These are phyloP conservation scores for Lotmaria passim DNA, from an alignment of 208 protist species.

Conservation along the genomic window DNA sequence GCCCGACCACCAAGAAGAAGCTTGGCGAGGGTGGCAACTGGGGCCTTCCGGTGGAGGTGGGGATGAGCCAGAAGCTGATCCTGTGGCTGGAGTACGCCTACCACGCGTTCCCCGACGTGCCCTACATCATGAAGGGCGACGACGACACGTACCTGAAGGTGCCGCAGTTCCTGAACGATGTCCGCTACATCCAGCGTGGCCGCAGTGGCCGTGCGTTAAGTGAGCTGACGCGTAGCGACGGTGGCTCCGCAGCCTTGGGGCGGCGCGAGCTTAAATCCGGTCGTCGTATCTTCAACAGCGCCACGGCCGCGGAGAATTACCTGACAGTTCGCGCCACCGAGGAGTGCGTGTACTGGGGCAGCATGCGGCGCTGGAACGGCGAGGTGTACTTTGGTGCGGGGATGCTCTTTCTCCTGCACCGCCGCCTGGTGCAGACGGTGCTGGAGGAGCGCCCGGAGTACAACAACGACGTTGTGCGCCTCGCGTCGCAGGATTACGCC, in stretches of 20 bases:
- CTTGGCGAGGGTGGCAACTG: too few species aligned
- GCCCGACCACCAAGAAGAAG: too few species aligned
- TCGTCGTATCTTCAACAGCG: not conserved
- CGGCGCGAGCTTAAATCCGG: too few species aligned
- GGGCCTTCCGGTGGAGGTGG: too few species aligned
- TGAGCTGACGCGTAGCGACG: not conserved
- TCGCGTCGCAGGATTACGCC: slow-evolving; percentile 3
- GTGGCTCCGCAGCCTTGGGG: not conserved
- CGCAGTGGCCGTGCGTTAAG: slow-evolving; percentile 4
- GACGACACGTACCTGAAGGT: too few species aligned
- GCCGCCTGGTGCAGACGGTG: slow-evolving; percentile 15
- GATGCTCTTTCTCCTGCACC: slow-evolving; percentile 21
- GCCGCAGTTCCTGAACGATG: slow-evolving; percentile 56
- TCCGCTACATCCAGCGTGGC: slow-evolving; percentile 26
- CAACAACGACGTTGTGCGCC: slow-evolving; percentile 19
- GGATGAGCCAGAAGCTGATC: too few species aligned
- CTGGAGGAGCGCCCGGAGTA: slow-evolving; percentile 10
- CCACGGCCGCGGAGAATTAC: not conserved
- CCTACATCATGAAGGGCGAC: too few species aligned
- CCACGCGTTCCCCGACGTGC: too few species aligned
- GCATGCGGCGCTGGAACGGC: slow-evolving; percentile 20
- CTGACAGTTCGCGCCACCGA: not conserved
- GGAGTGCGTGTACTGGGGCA: slow-evolving; percentile 36
- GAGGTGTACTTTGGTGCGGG: slow-evolving; percentile 19
- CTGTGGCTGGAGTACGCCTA: too few species aligned